Evolutionary conservation across 768 basidiomycete genomes (phyloP).

Genomic region (Psilocybe azurescens): DNA sequence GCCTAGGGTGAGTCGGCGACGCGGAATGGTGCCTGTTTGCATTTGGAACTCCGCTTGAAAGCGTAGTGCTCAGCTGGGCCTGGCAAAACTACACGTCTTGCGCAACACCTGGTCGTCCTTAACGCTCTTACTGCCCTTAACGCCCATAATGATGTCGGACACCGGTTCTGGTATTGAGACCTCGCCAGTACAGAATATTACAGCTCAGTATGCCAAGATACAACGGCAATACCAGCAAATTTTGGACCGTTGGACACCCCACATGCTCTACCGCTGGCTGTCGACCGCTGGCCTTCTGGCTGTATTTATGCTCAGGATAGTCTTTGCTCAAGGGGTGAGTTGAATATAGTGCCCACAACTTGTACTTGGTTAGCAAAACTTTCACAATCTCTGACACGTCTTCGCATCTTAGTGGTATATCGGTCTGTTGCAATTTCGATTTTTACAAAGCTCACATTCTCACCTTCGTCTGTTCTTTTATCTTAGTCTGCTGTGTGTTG

Average conservation of each 20-base stretch:
- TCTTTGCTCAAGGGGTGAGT: constrained; percentile 89
- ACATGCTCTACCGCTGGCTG: constrained; percentile 89
- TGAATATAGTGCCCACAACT: neutral
- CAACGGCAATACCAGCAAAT: constrained; percentile 84
- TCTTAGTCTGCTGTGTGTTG: constrained; percentile 64
- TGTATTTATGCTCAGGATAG: constrained; percentile 85
- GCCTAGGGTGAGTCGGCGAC: too few relatives aligned
- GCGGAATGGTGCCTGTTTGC: constrained; percentile 1
- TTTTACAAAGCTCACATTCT: neutral
- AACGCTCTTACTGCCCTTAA: constrained; percentile 22
- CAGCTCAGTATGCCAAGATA: constrained; percentile 53
- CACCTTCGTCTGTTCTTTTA: neutral
- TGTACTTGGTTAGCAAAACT: constrained; percentile 6
- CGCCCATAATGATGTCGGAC: constrained; percentile 57
- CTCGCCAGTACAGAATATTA: constrained; percentile 53
- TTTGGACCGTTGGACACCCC: constrained; percentile 93
- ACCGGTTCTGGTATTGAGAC: constrained; percentile 48
- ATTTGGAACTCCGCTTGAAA: constrained; percentile 36
- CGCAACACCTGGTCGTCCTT: constrained; percentile 15
- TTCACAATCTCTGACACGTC: constrained; percentile 15
- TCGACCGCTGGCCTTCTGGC: constrained; percentile 71
- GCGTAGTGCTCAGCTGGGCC: constrained; percentile 8
- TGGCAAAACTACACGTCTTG: constrained; percentile 29
- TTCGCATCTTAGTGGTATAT: constrained; percentile 79
- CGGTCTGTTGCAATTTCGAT: constrained; percentile 50